Evolutionary conservation across 305 asterid genomes (phyloP), one percentile per base, ranked within the genome.

Genomic region (Fraxinus angustifolia): DNA sequence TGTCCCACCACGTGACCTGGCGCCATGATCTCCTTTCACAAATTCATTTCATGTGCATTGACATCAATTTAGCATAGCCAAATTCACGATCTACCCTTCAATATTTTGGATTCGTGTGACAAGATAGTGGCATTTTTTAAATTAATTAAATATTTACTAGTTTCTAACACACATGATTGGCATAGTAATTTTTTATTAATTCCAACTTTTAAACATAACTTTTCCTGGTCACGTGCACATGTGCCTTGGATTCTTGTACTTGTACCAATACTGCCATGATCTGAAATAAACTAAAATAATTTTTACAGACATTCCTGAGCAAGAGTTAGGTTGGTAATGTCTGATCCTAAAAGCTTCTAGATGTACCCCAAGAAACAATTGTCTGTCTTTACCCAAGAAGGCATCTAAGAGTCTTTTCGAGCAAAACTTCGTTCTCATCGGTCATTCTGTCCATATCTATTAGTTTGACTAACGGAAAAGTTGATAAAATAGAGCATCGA

Each of bases 141-240:
- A 50, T 50, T 65, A 65, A 23, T 23, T 62, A 48, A 79, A 42
- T 71, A 76, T 80, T 67, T 23, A 67, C 35, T 31, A 30, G 23
- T 68, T 6, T 30, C 74, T 30, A 68, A 68, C 36, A 3, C 75
- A 68, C 40, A 14, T 68, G 75, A 68, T 68, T 30, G 23, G 40
- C 40, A 4, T 4, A 30, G 7, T 50, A 50, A 16, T 50, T 50
- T 50, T 50, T 50, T 50, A 50, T 4, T n/a, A 50, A 50, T 50
- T 50, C 62, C 62, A n/a, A 60, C 11, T n/a, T 77, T 76, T 48
- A 5, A 77, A 12, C 53, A 84, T 81, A 76, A 75, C 76, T 76
- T 86, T 84, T 71, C 82, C 71, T 34, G 84, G 82, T 88, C 92
- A 89, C 90, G 90, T 88, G 95, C 77, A 40, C 88, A 86, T 60